Percentiles rank a stretch among this genome's conserved stretches.
Evolutionary conservation across 2,329 filamentous ascomycete genomes (phyloP).

Genomic region (Exophiala sp.): DNA sequence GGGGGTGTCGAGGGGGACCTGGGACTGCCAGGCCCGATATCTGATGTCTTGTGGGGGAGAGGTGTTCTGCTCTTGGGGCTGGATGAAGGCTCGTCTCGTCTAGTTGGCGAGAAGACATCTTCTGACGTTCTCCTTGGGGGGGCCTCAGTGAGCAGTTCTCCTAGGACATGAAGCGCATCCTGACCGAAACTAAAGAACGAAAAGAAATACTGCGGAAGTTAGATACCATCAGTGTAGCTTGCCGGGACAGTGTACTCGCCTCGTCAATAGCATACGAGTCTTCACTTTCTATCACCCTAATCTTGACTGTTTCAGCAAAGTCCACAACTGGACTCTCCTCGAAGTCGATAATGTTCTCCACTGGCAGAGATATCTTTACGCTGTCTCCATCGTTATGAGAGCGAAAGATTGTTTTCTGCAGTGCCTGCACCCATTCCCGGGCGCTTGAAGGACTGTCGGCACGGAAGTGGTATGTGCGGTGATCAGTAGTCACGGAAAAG

Average conservation of each 20-base stretch:
- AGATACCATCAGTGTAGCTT: constrained; percentile 4
- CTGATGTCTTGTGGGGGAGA: constrained; percentile 10
- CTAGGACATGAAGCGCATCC: constrained; percentile 74
- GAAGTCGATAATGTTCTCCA: constrained; percentile 83
- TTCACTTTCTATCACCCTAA: constrained; percentile 85
- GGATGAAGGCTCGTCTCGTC: constrained; percentile 11
- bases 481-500: constrained; percentile 75
- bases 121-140: constrained; percentile 42
- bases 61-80: constrained; percentile 10
- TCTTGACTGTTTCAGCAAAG: constrained; percentile 88
- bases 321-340: constrained; percentile 87
- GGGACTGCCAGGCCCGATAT: constrained; percentile 10
- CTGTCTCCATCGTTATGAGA: constrained; percentile 95
- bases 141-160: constrained; percentile 63
- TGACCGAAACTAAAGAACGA: constrained; percentile 85
- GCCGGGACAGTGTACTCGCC: constrained; percentile 45
- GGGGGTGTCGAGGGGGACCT: constrained; percentile 20
- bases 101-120: constrained; percentile 28
- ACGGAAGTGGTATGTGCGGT: constrained; percentile 77
- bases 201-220: constrained; percentile 70
- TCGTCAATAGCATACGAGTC: constrained; percentile 95
- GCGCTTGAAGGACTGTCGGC: constrained; percentile 84
- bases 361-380: constrained; percentile 88
- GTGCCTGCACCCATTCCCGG: constrained; percentile 90
- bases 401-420: constrained; percentile 91